phyloP scores from a whole-genome alignment of 2,329 filamentous ascomycete genomes.

The Zasmidium citrigriseum region DNA sequence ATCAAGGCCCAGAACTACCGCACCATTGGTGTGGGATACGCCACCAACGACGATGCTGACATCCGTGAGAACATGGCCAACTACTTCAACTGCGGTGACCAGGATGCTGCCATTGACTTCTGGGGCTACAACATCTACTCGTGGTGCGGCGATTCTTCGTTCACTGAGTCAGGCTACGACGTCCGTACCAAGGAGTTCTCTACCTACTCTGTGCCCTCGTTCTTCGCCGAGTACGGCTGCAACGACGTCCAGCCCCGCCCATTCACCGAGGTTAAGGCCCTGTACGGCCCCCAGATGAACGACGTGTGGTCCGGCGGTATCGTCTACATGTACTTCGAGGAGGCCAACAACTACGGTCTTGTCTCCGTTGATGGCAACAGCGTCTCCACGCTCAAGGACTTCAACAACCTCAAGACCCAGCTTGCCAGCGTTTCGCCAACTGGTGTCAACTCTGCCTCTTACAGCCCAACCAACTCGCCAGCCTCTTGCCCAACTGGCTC shows the following conservation, averaged over 20 bases:
- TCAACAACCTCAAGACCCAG: slow-evolving; percentile 68
- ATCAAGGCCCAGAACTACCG: slow-evolving; percentile 80
- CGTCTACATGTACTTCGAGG: slow-evolving; percentile 98
- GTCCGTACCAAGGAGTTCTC: slow-evolving; percentile 82
- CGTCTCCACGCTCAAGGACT: slow-evolving; percentile 73
- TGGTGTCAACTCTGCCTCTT: slow-evolving; percentile 65
- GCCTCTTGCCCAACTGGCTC: slow-evolving; percentile 67
- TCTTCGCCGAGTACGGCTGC: slow-evolving; percentile 99
- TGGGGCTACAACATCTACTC: slow-evolving; percentile 99
- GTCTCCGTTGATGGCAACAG: slow-evolving; percentile 61
- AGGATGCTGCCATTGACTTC: slow-evolving; percentile 77
- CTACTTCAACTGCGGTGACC: slow-evolving; percentile 90
- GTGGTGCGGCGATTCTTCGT: slow-evolving; percentile 89
- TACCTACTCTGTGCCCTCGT: slow-evolving; percentile 88
- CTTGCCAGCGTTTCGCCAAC: slow-evolving; percentile 68
- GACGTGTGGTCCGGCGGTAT: slow-evolving; percentile 91
- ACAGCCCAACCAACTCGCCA: slow-evolving; percentile 72
- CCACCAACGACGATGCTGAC: slow-evolving; percentile 85
- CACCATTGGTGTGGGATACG: slow-evolving; percentile 86
- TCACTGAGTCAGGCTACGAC: slow-evolving; percentile 74
- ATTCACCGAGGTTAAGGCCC: slow-evolving; percentile 81
- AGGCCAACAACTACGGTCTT: slow-evolving; percentile 84
- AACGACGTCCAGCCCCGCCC: slow-evolving; percentile 71
- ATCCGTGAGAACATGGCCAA: slow-evolving; percentile 81
- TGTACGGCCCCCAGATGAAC: slow-evolving; percentile 82